These are phyloP conservation scores for Hyphopichia pseudoburtonii DNA, from an alignment of 1,139 yeast species.

Conservation along the genomic window DNA sequence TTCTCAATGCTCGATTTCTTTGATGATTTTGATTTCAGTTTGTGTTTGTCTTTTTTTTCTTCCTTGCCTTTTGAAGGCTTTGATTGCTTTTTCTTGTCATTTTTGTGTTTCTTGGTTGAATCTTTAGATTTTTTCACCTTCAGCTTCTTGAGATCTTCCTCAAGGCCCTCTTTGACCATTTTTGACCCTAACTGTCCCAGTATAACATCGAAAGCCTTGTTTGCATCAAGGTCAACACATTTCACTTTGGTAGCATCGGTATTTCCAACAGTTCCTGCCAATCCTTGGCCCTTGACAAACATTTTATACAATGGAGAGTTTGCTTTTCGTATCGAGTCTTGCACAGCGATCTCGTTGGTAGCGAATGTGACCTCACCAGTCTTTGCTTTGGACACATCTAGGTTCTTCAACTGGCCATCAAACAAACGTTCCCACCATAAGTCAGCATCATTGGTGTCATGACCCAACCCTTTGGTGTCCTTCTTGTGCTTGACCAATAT, in stretches of 20 bases:
- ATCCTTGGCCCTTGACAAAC: conserved; percentile 85
- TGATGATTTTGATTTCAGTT: background rate
- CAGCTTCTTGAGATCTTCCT: too few species aligned
- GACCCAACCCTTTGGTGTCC: conserved; percentile 88
- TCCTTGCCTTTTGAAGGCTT: conserved; percentile 2
- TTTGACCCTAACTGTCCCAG: background rate
- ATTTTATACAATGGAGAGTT: conserved; percentile 64
- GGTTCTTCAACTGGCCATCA: conserved; percentile 83
- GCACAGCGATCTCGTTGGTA: conserved; percentile 42
- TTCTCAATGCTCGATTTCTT: too few species aligned
- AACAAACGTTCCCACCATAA: conserved; percentile 97
- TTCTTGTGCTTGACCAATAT: conserved; percentile 86
- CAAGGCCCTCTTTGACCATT: too few species aligned
- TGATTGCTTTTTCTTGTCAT: conserved; percentile 6
- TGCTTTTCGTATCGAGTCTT: conserved; percentile 44
- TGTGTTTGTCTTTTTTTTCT: background rate
- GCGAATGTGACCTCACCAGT: conserved; percentile 32
- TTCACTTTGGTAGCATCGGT: conserved; percentile 20
- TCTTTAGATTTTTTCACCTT: conserved; percentile 15
- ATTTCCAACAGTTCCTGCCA: conserved; percentile 71
- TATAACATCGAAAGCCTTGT: conserved; percentile 8
- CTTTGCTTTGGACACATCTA: conserved; percentile 54
- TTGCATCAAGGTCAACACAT: conserved; percentile 14
- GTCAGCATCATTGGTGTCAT: conserved; percentile 67
- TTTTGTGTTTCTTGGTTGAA: conserved; percentile 10